Evolutionary conservation across 768 basidiomycete genomes (phyloP).

Genomic region (Leccinellum rugosiceps): DNA sequence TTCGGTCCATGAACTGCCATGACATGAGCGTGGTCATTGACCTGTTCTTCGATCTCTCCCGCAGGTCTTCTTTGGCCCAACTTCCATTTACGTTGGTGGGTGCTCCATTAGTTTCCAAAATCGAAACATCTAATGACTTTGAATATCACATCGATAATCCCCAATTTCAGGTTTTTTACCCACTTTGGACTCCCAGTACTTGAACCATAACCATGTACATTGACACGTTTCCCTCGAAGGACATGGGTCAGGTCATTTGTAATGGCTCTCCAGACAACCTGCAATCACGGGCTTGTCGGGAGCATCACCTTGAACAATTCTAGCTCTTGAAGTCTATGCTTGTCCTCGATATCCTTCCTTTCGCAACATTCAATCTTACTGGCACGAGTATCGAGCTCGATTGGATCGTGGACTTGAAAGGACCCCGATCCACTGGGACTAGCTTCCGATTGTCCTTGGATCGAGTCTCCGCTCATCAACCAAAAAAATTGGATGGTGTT

Average conservation of each 20-base stretch:
- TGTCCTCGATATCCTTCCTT: background rate
- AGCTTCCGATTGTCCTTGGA: background rate
- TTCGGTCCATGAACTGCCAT: background rate
- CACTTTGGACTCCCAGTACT: background rate
- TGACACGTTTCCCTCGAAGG: background rate
- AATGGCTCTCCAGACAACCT: background rate
- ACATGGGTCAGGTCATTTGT: background rate
- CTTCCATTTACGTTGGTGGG: background rate
- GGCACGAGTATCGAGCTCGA: background rate
- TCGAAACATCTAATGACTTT: background rate
- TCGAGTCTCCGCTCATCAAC: background rate
- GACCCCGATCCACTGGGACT: background rate
- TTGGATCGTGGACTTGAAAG: background rate
- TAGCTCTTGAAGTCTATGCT: background rate
- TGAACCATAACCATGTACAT: background rate
- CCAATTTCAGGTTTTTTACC: background rate
- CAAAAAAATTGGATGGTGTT: background rate
- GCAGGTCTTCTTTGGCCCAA: background rate
- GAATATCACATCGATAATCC: background rate
- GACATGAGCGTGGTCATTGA: background rate
- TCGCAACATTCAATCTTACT: background rate
- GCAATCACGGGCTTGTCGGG: background rate
- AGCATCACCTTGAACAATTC: background rate
- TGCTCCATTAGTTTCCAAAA: background rate
- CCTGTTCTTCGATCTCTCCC: background rate